These are phyloP conservation scores for Talaromyces wortmannii DNA, from an alignment of 495 filamentous ascomycete genomes.

Conservation along the genomic window DNA sequence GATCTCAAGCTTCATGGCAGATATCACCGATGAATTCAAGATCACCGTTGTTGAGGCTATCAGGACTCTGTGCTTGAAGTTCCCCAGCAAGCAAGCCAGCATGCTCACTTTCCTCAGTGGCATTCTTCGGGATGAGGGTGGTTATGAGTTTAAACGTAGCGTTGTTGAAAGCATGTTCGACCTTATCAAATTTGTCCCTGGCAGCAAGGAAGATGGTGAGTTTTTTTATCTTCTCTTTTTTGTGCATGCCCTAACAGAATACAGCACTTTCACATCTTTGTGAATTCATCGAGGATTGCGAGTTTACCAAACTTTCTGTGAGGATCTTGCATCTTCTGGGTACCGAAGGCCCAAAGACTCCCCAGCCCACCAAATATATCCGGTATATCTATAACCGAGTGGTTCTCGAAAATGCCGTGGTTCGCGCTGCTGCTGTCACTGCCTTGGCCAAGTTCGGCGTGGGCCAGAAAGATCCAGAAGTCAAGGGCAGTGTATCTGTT, in stretches of 20 bases:
- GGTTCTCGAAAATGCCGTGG: constrained; percentile 92
- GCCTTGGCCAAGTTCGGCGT: constrained; percentile 96
- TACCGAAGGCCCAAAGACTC: constrained; percentile 89
- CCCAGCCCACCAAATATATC: constrained; percentile 96
- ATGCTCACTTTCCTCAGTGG: constrained; percentile 96
- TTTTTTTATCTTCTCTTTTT: not conserved
- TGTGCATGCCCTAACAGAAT: constrained; percentile 1
- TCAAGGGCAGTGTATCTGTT: constrained; percentile 91
- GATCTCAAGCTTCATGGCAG: constrained; percentile 93
- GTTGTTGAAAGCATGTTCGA: constrained; percentile 99
- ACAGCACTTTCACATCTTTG: constrained; percentile 87
- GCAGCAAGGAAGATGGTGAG: constrained; percentile 86
- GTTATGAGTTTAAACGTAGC: constrained; percentile 95
- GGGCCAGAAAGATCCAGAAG: constrained; percentile 90
- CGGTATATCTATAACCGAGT: constrained; percentile 99
- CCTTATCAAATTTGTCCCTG: constrained; percentile 97
- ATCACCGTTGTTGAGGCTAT: constrained; percentile 99
- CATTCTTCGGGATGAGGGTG: constrained; percentile 91
- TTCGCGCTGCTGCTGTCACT: constrained; percentile 91
- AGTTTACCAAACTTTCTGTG: constrained; percentile 97
- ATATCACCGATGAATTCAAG: constrained; percentile 98
- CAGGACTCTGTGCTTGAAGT: constrained; percentile 92
- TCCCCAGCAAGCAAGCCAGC: constrained; percentile 94
- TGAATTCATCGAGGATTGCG: constrained; percentile 99
- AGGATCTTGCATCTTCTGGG: constrained; percentile 91